Conservation (phyloP, 2,329 filamentous ascomycete genomes). For the Hansfordia pulvinata region DNA sequence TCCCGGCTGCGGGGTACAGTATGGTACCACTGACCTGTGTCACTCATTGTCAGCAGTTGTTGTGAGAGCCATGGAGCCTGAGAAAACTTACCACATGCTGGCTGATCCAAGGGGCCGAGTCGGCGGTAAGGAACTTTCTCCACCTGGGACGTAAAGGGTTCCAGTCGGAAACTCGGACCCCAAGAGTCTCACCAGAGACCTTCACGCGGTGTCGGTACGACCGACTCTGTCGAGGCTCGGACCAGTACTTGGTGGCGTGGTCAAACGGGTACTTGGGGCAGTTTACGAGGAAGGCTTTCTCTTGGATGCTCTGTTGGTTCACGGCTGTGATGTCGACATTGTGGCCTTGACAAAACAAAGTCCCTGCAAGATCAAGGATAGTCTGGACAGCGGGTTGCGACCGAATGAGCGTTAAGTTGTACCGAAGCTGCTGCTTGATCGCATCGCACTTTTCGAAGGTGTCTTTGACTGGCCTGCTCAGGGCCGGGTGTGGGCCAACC, state of each 20-base stretch:
- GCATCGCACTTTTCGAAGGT: slow-evolving; percentile 8
- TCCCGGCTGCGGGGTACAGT: slow-evolving; percentile 17
- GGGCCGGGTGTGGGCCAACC: slow-evolving; percentile 15
- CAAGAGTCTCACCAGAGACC: slow-evolving; percentile 15
- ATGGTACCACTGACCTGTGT: slow-evolving; percentile 4
- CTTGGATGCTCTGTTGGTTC: slow-evolving; percentile 6
- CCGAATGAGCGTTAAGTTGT: slow-evolving; percentile 9
- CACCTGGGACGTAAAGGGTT: slow-evolving; percentile 20
- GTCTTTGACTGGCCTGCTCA: slow-evolving; percentile 15
- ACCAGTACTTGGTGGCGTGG: slow-evolving; percentile 22
- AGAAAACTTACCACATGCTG: slow-evolving; percentile 30
- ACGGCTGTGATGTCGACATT: slow-evolving; percentile 9
- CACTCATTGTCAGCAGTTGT: too few species aligned
- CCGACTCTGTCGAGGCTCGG: slow-evolving; percentile 18
- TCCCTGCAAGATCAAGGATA: slow-evolving; percentile 10
- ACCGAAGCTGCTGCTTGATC: slow-evolving; percentile 8
- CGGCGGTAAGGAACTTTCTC: slow-evolving; percentile 27
- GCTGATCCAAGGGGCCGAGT: slow-evolving; percentile 28
- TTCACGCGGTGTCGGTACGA: slow-evolving; percentile 16
- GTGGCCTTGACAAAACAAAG: slow-evolving; percentile 12
- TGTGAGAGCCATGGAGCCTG: too few species aligned
- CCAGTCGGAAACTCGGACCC: slow-evolving; percentile 10
- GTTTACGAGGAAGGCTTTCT: slow-evolving; percentile 13
- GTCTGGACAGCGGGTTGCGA: slow-evolving; percentile 8
- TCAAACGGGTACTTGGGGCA: slow-evolving; percentile 27